Base-by-base conservation (phyloP, 2,329 filamentous ascomycete genomes). In the Epichloe bromicola region DNA sequence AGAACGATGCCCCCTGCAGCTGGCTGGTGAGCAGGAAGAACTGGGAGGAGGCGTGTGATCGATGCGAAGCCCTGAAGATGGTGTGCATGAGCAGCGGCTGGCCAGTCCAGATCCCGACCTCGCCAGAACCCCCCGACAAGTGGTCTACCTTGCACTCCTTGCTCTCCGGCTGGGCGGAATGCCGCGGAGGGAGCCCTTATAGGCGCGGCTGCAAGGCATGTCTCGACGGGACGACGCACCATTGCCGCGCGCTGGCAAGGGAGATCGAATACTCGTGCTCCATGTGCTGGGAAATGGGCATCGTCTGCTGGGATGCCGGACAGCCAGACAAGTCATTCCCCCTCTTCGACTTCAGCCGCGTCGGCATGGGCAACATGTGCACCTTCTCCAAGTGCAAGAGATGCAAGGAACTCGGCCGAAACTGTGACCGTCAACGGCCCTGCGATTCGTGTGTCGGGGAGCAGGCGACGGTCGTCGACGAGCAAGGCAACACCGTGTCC, bases 381-480 rank as follows among this genome's bases (percentile, higher is more conserved):
- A 53, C 61, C 11, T 67, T 61, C 51, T 39, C 53, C 11, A 51
- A 53, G 0, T 68, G 64, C 51, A 8, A 34, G 1, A 51, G 51
- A 15, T 68, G 65, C 54, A 14, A 47, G 4, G 38, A 49, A 1
- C 56, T 41, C 6, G 54, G 54, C 3, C 45, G 59, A 1, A 57
- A 60, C 48, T 70, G 68, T 52, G 68, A 70, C 46, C 61, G 63
- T 1, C 65, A 66, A 49, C 60, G 66, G 19, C 68, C 67, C 1
- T 70, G 68, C 51, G 64, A 69, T 48, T 64, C 60, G 4, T 70
- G 68, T 56, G 50, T 54, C 11, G 15, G 45, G 7, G 19, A 48
- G 11, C 36, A 51, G 19, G 50, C 3, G 52, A 57, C 0, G 26
- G 48, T 8, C 1, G 44, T 11, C 14, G n/a, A 38, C 39, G 10